Conservation (phyloP, 768 basidiomycete species). For the Suillus variegatus region DNA sequence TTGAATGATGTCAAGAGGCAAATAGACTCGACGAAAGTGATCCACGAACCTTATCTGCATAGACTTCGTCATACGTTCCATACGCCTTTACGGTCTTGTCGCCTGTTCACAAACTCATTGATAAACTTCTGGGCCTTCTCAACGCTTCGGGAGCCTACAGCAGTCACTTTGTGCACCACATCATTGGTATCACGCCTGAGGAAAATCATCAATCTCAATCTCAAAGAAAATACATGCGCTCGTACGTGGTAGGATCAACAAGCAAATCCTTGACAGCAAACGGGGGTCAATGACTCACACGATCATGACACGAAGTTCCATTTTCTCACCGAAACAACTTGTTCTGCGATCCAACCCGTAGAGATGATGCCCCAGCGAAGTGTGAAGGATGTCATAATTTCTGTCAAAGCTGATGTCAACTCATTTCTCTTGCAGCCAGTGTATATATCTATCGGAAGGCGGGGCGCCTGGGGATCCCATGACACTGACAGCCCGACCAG, state of each 20-base stretch:
- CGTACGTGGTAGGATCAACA: conserved; percentile 46
- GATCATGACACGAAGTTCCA: background rate
- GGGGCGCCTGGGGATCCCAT: background rate
- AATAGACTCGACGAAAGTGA: background rate
- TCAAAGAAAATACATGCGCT: conserved; percentile 11
- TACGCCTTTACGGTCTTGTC: conserved; percentile 39
- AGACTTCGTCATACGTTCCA: conserved; percentile 48
- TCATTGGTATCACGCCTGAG: conserved; percentile 37
- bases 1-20: conserved; percentile 6
- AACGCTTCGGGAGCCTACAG: conserved; percentile 50
- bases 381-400: conserved; percentile 22
- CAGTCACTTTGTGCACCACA: conserved; percentile 40
- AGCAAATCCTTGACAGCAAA: conserved; percentile 40
- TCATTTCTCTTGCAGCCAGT: background rate
- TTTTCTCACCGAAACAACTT: conserved; percentile 43
- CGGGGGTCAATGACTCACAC: background rate
- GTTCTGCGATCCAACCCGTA: conserved; percentile 46
- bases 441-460: background rate
- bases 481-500: background rate
- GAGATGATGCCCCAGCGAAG: conserved; percentile 56
- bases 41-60: conserved; percentile 39
- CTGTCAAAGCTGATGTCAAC: background rate
- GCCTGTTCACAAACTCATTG: conserved; percentile 32
- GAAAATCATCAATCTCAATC: background rate
- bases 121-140: conserved; percentile 49